Percentiles rank a stretch among this genome's conserved stretches.
Evolutionary conservation across 139 green algal genomes (phyloP).

Genomic region (Gonium pectorale): DNA sequence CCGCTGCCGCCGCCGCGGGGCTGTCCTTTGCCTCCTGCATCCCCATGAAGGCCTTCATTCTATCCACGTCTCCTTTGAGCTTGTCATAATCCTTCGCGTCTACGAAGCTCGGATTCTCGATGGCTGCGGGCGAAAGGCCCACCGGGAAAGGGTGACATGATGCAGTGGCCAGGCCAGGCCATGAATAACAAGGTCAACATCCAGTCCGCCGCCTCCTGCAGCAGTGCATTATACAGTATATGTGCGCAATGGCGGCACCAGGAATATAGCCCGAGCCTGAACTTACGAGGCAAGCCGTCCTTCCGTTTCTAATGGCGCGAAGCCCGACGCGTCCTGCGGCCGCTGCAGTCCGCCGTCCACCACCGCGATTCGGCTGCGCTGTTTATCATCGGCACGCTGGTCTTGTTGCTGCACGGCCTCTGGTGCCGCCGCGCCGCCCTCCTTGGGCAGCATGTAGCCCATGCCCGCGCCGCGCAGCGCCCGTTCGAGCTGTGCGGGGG

Average conservation of each 20-base stretch:
- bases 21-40: background rate
- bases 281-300: slow-evolving; percentile 31
- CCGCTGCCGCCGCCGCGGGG: background rate
- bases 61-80: slow-evolving; percentile 17
- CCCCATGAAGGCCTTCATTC: slow-evolving; percentile 12
- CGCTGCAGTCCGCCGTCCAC: background rate
- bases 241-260: background rate
- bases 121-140: background rate
- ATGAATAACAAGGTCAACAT: too few species aligned
- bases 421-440: background rate
- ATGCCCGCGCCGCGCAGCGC: slow-evolving; percentile 22
- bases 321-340: background rate
- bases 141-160: too few species aligned
- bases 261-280: too few species aligned
- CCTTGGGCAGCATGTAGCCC: slow-evolving; percentile 23
- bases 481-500: slow-evolving; percentile 3
- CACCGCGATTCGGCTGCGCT: background rate
- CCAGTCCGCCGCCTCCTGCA: too few species aligned
- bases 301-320: background rate
- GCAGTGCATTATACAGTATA: too few species aligned
- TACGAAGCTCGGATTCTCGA: slow-evolving; percentile 24
- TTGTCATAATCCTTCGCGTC: slow-evolving; percentile 21
- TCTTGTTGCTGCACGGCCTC: background rate
- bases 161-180: too few species aligned
- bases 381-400: background rate